Evolutionary conservation across 2,329 filamentous ascomycete species (phyloP).

Genomic region (Hypoxylon sp.): DNA sequence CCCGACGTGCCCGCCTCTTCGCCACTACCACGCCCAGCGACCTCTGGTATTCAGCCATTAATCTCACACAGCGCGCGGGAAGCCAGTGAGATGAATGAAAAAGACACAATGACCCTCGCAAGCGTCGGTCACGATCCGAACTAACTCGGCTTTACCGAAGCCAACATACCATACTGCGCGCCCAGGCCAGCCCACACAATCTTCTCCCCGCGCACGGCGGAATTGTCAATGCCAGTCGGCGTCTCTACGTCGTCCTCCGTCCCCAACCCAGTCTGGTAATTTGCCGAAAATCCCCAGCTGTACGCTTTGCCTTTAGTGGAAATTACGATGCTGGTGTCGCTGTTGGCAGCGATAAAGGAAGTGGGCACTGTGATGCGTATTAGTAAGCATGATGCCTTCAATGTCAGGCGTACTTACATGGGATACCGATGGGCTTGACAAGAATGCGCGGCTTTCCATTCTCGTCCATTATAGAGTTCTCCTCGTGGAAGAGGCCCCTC

Average conservation of each 20-base stretch:
- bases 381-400: no score
- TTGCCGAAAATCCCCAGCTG: constrained; percentile 84
- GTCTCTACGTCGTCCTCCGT: constrained; percentile 73
- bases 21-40: no score
- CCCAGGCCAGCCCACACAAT: constrained; percentile 4
- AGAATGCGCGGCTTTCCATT: constrained; percentile 75
- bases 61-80: no score
- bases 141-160: neutral
- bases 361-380: constrained; percentile 18
- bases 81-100: neutral
- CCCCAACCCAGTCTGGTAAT: constrained; percentile 83
- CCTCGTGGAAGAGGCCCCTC: constrained; percentile 61
- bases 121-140: neutral
- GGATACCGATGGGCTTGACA: constrained; percentile 53
- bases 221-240: constrained; percentile 59
- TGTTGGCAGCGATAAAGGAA: constrained; percentile 64
- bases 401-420: constrained; percentile 41
- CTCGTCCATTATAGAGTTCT: constrained; percentile 72
- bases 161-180: constrained; percentile 5
- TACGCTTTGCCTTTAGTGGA: constrained; percentile 77
- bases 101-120: neutral
- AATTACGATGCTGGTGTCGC: constrained; percentile 81
- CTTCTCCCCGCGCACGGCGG: neutral
- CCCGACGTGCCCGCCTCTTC: no score
- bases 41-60: no score